Evolutionary conservation across 345 rosid species (phyloP), one percentile per base, ranked within the genome.

Genomic region (Boechera retrofracta): DNA sequence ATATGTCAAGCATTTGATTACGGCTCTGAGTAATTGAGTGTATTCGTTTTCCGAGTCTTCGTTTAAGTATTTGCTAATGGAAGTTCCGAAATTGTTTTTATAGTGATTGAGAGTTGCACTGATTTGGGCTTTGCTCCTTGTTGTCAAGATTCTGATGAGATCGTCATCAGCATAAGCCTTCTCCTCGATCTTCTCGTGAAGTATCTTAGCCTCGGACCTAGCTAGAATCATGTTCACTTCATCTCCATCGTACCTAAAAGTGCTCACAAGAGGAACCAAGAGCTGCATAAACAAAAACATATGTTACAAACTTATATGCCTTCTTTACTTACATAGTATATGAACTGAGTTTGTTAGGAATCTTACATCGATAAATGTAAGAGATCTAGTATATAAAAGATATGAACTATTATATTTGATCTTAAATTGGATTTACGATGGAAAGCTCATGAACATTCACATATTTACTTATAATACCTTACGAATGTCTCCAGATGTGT

Each of bases 81-180:
- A 82, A 77, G 79, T 84, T 15, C 93, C 97, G 69, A 71, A 89
- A 7, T 79, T 73, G 75, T 87, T 74, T 65, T 91, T 91, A 81
- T 81, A 93, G 81, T 89, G 90, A 79, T 91, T 93, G 42, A 91
- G 85, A 2, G 97, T 86, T 21, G 95, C 98, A 24, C 73, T 77
- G 5, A 91, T 82, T 77, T 93, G 95, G 45, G 93, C 86, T 81
- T 88, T 93, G 64, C 97, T 91, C 49, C 98, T 89, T 76, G 97
- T 89, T 11, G 89, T 74, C 75, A 93, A 67, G 71, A 93, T 91
- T 83, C 98, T 81, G 69, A 89, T 88, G 77, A 93, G 67, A 66
- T 93, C 98, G 10, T 93, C 98, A 66, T 93, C 89, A 79, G 26
- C 64, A 67, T 91, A 89, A 57, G 85, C 88, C 79, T 89, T 88